phyloP scores from a whole-genome alignment of 768 basidiomycete species.

The Aureoboletus auriporus region DNA sequence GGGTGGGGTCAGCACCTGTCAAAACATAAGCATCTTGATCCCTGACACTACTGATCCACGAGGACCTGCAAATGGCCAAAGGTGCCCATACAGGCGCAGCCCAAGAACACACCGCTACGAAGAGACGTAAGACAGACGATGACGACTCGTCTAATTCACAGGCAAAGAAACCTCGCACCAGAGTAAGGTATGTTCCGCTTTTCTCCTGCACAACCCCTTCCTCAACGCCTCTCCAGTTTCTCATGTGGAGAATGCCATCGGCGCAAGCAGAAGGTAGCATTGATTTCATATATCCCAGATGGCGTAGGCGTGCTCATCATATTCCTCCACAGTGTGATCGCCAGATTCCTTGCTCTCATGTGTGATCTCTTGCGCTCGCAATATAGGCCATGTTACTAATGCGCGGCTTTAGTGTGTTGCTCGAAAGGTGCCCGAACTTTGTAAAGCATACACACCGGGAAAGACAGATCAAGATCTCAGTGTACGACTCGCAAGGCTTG shows the following conservation, averaged over 20 bases:
- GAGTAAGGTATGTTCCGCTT: constrained; percentile 61
- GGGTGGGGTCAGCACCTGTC: too few relatives aligned
- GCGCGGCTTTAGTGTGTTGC: constrained; percentile 59
- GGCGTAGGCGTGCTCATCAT: constrained; percentile 12
- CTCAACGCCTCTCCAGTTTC: constrained; percentile 44
- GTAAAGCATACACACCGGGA: constrained; percentile 85
- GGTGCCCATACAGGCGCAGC: constrained; percentile 12
- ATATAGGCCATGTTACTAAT: constrained; percentile 9
- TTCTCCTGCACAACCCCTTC: constrained; percentile 1
- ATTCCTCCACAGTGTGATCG: constrained; percentile 65
- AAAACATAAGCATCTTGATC: constrained; percentile 1
- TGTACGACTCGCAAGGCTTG: constrained; percentile 68
- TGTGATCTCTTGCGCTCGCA: constrained; percentile 31
- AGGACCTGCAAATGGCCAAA: constrained; percentile 29
- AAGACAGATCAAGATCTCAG: constrained; percentile 81
- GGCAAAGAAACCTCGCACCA: constrained; percentile 63
- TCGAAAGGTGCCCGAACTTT: constrained; percentile 83
- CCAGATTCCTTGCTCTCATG: constrained; percentile 82
- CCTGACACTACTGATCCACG: constrained; percentile 30
- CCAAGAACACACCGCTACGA: constrained; percentile 36
- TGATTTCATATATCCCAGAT: constrained; percentile 10
- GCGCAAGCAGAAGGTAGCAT: constrained; percentile 75
- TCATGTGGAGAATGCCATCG: constrained; percentile 88
- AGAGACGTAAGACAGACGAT: constrained; percentile 64
- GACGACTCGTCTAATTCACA: constrained; percentile 42